These are phyloP conservation scores for Gonium pectorale DNA, from an alignment of 139 green algal genomes.

Conservation along the genomic window DNA sequence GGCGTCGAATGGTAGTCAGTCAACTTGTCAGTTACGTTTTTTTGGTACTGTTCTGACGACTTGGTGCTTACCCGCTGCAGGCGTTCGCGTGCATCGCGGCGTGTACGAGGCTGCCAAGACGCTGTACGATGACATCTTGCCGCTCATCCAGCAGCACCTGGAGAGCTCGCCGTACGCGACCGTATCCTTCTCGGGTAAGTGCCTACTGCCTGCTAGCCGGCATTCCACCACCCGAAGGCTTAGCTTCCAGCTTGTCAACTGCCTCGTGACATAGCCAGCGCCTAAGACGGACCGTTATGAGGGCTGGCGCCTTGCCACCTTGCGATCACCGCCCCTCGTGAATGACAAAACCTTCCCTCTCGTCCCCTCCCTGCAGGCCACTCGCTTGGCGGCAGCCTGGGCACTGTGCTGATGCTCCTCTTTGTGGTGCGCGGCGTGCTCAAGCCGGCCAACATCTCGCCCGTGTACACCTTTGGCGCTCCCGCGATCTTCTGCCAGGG, in stretches of 20 bases:
- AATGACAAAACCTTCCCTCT: too few relatives aligned
- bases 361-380: conserved; percentile 71
- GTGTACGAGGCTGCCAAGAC: conserved; percentile 88
- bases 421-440: conserved; percentile 83
- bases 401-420: conserved; percentile 92
- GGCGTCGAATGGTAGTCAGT: too few relatives aligned
- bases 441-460: conserved; percentile 62
- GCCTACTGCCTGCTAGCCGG: too few relatives aligned
- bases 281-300: too few relatives aligned
- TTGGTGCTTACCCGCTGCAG: too few relatives aligned
- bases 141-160: conserved; percentile 87
- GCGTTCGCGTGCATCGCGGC: conserved; percentile 85
- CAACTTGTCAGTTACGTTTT: too few relatives aligned
- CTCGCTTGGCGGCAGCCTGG: conserved; percentile 92
- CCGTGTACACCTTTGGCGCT: conserved; percentile 93
- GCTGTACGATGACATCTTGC: conserved; percentile 89
- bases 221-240: too few relatives aligned
- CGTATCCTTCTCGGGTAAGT: conserved; percentile 48
- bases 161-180: conserved; percentile 46
- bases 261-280: too few relatives aligned
- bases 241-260: too few relatives aligned
- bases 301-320: conserved; percentile 15
- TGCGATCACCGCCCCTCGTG: not conserved
- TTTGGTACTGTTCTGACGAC: too few relatives aligned
- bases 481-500: conserved; percentile 92